Evolutionary conservation across 225 moss, liverwort and hornwort genomes (phyloP).

Genomic region (Asterella californica): DNA sequence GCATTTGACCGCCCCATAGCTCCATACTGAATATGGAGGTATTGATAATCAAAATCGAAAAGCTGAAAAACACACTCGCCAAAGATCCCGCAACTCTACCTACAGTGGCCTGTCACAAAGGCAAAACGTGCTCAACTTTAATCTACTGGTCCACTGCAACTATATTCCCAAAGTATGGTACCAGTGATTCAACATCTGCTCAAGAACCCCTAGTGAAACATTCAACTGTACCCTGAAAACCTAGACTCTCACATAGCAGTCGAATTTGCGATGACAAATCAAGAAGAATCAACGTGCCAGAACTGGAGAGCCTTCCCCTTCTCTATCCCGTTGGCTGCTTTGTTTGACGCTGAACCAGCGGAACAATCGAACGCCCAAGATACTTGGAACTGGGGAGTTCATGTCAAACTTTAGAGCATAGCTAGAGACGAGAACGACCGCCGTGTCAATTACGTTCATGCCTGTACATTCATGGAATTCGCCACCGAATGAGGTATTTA

Average conservation of each 20-base stretch:
- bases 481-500: too few relatives aligned
- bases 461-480: conserved; percentile 33
- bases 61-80: conserved; percentile 63
- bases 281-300: neutral
- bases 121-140: neutral
- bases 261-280: neutral
- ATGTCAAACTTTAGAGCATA: conserved; percentile 19
- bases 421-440: conserved; percentile 32
- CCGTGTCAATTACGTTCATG: conserved; percentile 65
- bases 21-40: conserved; percentile 69
- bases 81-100: conserved; percentile 58
- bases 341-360: conserved; percentile 60
- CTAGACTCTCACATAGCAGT: neutral
- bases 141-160: neutral
- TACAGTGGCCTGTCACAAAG: conserved; percentile 44
- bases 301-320: neutral
- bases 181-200: too few relatives aligned
- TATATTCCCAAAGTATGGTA: too few relatives aligned
- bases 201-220: neutral
- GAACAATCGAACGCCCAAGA: conserved; percentile 63
- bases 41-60: conserved; percentile 42
- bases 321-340: conserved; percentile 8
- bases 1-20: conserved; percentile 58
- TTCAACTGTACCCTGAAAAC: neutral
- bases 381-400: conserved; percentile 46